Conservation (phyloP, 345 rosid species). For the Hypericum androsaemum region DNA sequence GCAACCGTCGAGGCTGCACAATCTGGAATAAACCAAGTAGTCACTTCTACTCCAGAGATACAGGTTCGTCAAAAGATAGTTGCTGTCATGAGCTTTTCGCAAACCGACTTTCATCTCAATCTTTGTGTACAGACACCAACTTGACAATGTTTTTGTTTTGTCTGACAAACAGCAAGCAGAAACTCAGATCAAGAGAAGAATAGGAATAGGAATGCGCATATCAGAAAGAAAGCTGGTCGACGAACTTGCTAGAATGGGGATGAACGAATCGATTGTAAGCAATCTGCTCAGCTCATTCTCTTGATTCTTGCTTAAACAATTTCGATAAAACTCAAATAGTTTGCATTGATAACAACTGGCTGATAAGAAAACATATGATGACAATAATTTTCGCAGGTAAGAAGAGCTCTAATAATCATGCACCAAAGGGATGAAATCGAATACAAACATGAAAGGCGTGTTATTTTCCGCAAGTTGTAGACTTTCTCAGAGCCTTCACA, state of each 20-base stretch:
- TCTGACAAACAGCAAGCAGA: conserved; percentile 63
- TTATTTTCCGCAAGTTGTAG: conserved; percentile 56
- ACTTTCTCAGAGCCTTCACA: neutral
- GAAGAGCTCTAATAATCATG: conserved; percentile 94
- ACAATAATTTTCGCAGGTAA: conserved; percentile 37
- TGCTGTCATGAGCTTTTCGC: too few relatives aligned
- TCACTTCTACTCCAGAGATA: conserved; percentile 70
- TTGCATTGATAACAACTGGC: too few relatives aligned
- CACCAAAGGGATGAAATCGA: conserved; percentile 98
- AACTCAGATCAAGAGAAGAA: conserved; percentile 77
- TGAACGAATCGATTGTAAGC: conserved; percentile 84
- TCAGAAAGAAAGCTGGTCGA: conserved; percentile 85
- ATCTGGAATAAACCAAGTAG: conserved; percentile 85
- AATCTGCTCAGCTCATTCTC: neutral
- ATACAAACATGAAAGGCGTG: conserved; percentile 75
- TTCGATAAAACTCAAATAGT: neutral
- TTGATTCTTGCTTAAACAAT: neutral
- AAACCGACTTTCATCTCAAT: neutral
- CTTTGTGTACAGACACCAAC: neutral
- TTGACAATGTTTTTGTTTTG: neutral
- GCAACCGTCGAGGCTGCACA: conserved; percentile 98
- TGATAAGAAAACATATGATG: neutral
- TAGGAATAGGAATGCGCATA: conserved; percentile 79
- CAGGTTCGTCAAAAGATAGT: conserved; percentile 37
- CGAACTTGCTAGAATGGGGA: conserved; percentile 75